These are phyloP conservation scores for Eutypella sp. DNA, from an alignment of 2,329 filamentous ascomycete species.

Conservation along the genomic window DNA sequence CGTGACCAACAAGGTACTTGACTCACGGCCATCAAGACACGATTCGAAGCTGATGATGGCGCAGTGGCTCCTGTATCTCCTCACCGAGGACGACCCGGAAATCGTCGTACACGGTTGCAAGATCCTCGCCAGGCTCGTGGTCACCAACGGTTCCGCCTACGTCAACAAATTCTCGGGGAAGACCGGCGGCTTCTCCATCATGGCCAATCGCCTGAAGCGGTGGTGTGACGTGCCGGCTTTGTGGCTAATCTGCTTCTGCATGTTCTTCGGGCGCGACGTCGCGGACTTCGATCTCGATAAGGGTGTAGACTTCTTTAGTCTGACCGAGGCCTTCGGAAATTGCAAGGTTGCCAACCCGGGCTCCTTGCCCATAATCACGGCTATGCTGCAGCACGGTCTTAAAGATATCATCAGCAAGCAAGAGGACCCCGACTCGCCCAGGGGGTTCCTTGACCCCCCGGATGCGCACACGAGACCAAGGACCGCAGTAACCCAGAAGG, in stretches of 20 bases:
- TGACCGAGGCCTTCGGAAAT: slow-evolving; percentile 69
- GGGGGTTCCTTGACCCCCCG: slow-evolving; percentile 16
- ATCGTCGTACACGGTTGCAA: slow-evolving; percentile 76
- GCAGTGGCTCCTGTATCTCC: slow-evolving; percentile 85
- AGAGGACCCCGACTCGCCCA: slow-evolving; percentile 53
- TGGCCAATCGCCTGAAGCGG: slow-evolving; percentile 73
- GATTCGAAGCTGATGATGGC: slow-evolving; percentile 28
- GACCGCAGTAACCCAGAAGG: slow-evolving; percentile 53
- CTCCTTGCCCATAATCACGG: slow-evolving; percentile 70
- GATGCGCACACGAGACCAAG: slow-evolving; percentile 32
- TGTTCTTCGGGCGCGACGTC: slow-evolving; percentile 81
- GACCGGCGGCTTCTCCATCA: slow-evolving; percentile 80
- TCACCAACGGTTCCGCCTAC: slow-evolving; percentile 77
- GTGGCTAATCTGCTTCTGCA: slow-evolving; percentile 84
- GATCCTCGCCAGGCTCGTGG: slow-evolving; percentile 77
- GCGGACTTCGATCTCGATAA: slow-evolving; percentile 67
- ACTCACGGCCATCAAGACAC: slow-evolving; percentile 14
- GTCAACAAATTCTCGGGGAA: slow-evolving; percentile 79
- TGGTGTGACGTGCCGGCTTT: slow-evolving; percentile 85
- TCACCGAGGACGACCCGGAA: slow-evolving; percentile 80
- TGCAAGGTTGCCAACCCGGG: slow-evolving; percentile 70
- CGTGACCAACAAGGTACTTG: slow-evolving; percentile 82
- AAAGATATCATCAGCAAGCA: slow-evolving; percentile 63
- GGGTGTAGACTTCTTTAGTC: slow-evolving; percentile 67
- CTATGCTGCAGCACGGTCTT: slow-evolving; percentile 83